Percentiles rank a stretch among this genome's conserved stretches.
Conservation (phyloP, 345 rosid genomes). For the Turnera subulata region DNA sequence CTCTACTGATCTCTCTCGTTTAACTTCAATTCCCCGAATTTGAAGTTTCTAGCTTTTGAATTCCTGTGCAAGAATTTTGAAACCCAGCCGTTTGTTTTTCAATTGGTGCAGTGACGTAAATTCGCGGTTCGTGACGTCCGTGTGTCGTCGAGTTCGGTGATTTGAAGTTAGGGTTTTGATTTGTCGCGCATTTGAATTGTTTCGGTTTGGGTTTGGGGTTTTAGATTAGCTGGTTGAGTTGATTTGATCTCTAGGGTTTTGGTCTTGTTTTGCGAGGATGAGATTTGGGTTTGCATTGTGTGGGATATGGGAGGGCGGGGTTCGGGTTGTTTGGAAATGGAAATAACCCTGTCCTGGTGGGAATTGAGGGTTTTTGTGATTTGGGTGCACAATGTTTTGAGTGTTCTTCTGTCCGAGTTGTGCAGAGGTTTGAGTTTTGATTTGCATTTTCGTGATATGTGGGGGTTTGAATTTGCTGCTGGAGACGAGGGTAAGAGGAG, state of each 20-base stretch:
- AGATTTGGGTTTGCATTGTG: slow-evolving; percentile 61
- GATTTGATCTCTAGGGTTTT: slow-evolving; percentile 68
- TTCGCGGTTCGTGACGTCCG: slow-evolving; percentile 36
- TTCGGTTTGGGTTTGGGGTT: slow-evolving; percentile 25
- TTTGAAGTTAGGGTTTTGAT: slow-evolving; percentile 58
- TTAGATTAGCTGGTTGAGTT: slow-evolving; percentile 18
- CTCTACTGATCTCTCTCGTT: slow-evolving; percentile 49
- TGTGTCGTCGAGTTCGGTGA: slow-evolving; percentile 20
- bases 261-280: slow-evolving; percentile 38
- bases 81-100: slow-evolving; percentile 16
- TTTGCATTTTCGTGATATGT: slow-evolving; percentile 22
- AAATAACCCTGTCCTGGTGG: slow-evolving; percentile 12
- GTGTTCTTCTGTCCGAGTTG: background rate
- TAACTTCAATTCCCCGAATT: slow-evolving; percentile 37
- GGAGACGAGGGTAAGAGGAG: slow-evolving; percentile 30
- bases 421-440: slow-evolving; percentile 15
- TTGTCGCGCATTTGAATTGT: slow-evolving; percentile 25
- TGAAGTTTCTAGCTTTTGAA: slow-evolving; percentile 29
- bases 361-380: background rate
- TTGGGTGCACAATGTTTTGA: slow-evolving; percentile 11
- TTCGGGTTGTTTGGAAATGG: slow-evolving; percentile 30
- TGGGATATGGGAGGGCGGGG: slow-evolving; percentile 25
- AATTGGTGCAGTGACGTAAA: slow-evolving; percentile 37
- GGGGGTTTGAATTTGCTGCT: slow-evolving; percentile 24
- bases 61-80: slow-evolving; percentile 25